Evolutionary conservation across 2,329 filamentous ascomycete species (phyloP).

Genomic region (Colletotrichum cordylinicola): DNA sequence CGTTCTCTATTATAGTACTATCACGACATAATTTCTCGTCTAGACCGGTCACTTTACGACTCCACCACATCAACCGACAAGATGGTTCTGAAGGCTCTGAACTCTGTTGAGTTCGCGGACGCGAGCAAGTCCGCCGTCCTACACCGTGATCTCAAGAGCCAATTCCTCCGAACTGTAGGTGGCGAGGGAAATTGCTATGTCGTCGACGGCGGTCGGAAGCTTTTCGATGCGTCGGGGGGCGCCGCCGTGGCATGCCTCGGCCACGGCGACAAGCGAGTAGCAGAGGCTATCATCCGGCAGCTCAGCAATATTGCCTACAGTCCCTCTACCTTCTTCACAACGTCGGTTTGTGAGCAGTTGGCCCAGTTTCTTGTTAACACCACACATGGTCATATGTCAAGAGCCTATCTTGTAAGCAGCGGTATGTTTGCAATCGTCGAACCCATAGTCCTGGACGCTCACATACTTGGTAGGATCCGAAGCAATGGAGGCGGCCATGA

Average conservation of each 20-base stretch:
- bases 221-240: constrained; percentile 41
- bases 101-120: background rate
- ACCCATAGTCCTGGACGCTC: background rate
- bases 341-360: constrained; percentile 42
- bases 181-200: constrained; percentile 43
- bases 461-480: constrained; percentile 50
- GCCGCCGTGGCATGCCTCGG: constrained; percentile 39
- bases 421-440: constrained; percentile 29
- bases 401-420: constrained; percentile 43
- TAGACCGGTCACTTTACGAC: background rate
- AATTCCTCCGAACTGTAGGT: background rate
- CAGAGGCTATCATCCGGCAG: constrained; percentile 32
- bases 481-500: constrained; percentile 54
- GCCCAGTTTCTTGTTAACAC: constrained; percentile 40
- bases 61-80: background rate
- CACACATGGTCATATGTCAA: constrained; percentile 40
- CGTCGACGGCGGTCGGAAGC: constrained; percentile 33
- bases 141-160: constrained; percentile 12
- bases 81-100: background rate
- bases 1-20: background rate
- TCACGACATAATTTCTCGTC: background rate
- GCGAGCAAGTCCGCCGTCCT: constrained; percentile 10
- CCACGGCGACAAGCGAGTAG: constrained; percentile 31
- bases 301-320: constrained; percentile 35
- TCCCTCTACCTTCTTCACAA: constrained; percentile 48